A percentile compares a stretch with the other conserved stretches of the same genome.
phyloP scores from a whole-genome alignment of 371 early-diverging fungal genomes.

The Mortierella sp. region DNA sequence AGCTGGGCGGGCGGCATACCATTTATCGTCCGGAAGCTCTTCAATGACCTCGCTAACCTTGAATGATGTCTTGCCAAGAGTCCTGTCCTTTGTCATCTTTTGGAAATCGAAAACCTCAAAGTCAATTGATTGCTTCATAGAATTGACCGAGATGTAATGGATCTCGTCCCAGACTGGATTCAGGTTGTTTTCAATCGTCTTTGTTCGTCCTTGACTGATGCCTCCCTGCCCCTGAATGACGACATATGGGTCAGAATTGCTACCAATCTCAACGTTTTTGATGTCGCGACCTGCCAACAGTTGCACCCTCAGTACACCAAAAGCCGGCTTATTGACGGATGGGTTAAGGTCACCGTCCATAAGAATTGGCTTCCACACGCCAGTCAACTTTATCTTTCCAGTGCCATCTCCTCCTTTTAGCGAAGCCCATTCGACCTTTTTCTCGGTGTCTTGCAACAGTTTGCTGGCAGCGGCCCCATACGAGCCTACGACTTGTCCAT shows the following conservation, averaged over 20 bases:
- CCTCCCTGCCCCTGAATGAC: slow-evolving; percentile 74
- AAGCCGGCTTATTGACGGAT: slow-evolving; percentile 67
- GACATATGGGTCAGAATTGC: slow-evolving; percentile 88
- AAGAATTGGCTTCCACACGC: slow-evolving; percentile 70
- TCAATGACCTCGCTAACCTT: slow-evolving; percentile 61
- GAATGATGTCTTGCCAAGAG: slow-evolving; percentile 70
- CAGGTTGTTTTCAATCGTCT: slow-evolving; percentile 75
- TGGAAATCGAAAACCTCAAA: slow-evolving; percentile 86
- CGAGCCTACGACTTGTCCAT: slow-evolving; percentile 33
- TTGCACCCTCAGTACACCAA: slow-evolving; percentile 85
- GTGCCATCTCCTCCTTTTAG: slow-evolving; percentile 55
- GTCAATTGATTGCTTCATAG: slow-evolving; percentile 72
- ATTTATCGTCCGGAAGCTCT: slow-evolving; percentile 58
- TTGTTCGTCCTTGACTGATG: slow-evolving; percentile 69
- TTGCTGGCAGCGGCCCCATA: slow-evolving; percentile 28
- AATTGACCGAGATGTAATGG: slow-evolving; percentile 77
- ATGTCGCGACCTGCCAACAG: slow-evolving; percentile 74
- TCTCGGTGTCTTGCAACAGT: slow-evolving; percentile 44
- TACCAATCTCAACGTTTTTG: slow-evolving; percentile 60
- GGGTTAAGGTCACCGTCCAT: slow-evolving; percentile 63
- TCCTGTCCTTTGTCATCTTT: slow-evolving; percentile 71
- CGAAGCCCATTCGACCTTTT: slow-evolving; percentile 65
- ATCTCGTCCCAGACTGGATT: slow-evolving; percentile 92
- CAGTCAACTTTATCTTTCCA: slow-evolving; percentile 61
- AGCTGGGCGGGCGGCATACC: slow-evolving; percentile 57